Percentiles rank a stretch among this genome's conserved stretches.
Evolutionary conservation across 495 filamentous ascomycete genomes (phyloP).

Genomic region (Neurospora sp.): DNA sequence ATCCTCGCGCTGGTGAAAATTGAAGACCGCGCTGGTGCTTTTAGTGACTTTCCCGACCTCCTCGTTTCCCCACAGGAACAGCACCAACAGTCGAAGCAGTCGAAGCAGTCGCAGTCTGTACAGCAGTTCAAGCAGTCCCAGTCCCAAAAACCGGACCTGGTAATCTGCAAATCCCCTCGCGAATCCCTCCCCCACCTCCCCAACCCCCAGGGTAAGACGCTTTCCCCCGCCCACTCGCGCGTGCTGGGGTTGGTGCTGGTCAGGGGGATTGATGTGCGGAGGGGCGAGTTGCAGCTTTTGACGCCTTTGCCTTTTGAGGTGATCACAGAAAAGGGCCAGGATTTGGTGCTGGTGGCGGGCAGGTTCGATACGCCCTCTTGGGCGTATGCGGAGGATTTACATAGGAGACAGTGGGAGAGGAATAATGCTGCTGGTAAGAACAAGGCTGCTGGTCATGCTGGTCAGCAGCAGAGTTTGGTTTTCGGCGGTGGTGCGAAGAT

Average conservation of each 20-base stretch:
- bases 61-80: background rate
- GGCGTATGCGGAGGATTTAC: conserved; percentile 46
- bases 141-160: background rate
- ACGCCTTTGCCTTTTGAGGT: conserved; percentile 33
- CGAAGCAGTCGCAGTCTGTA: background rate
- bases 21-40: conserved; percentile 21
- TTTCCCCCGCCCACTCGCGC: conserved; percentile 35
- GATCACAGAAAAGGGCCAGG: conserved; percentile 5
- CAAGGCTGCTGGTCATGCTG: background rate
- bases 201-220: conserved; percentile 27
- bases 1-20: conserved; percentile 32
- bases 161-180: conserved; percentile 5
- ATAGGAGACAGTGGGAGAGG: conserved; percentile 7
- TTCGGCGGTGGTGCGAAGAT: background rate
- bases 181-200: conserved; percentile 34
- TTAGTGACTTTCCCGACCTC: conserved; percentile 11
- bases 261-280: conserved; percentile 41
- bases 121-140: background rate
- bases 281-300: conserved; percentile 39
- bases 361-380: conserved; percentile 49
- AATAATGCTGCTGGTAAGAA: background rate
- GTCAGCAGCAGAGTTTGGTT: background rate
- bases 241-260: conserved; percentile 44
- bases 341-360: conserved; percentile 46
- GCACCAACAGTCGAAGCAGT: background rate